phyloP scores from a whole-genome alignment of 345 rosid genomes.

The Jatropha curcas region DNA sequence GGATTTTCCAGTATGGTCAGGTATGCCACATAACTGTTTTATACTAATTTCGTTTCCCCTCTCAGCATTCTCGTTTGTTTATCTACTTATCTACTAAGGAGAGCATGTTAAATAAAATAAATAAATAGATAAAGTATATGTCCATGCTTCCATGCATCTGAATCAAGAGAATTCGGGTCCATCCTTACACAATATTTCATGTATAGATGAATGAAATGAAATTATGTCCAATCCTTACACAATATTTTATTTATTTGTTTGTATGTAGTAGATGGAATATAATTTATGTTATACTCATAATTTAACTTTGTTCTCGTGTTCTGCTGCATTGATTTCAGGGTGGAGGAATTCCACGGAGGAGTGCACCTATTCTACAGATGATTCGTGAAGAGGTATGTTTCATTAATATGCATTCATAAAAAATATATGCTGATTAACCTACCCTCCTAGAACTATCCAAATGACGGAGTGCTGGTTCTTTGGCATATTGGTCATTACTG shows the following conservation, averaged over 20 bases:
- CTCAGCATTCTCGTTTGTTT: too few species aligned
- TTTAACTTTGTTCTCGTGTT: constrained; percentile 5
- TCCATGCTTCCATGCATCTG: too few species aligned
- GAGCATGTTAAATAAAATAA: too few species aligned
- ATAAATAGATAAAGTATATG: too few species aligned
- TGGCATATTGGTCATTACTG: constrained; percentile 1
- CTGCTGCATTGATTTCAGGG: constrained; percentile 48
- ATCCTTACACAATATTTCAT: too few species aligned
- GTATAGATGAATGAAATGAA: too few species aligned
- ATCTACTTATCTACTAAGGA: too few species aligned
- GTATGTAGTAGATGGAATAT: constrained; percentile 8
- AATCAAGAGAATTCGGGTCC: too few species aligned
- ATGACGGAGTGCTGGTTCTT: not conserved
- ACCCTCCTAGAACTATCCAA: not conserved
- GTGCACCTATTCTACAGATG: constrained; percentile 73
- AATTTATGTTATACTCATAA: not conserved
- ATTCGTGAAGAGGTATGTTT: constrained; percentile 78
- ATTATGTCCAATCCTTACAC: too few species aligned
- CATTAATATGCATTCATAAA: constrained; percentile 3
- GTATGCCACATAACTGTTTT: constrained; percentile 40
- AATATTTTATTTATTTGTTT: not conserved
- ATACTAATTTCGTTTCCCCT: not conserved
- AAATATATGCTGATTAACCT: not conserved
- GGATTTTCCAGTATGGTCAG: constrained; percentile 88
- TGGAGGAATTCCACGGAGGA: constrained; percentile 89